A percentile compares a stretch with the other conserved stretches of the same genome.
Conservation (phyloP, 495 filamentous ascomycete species). For the Corynascus novoguineensis region DNA sequence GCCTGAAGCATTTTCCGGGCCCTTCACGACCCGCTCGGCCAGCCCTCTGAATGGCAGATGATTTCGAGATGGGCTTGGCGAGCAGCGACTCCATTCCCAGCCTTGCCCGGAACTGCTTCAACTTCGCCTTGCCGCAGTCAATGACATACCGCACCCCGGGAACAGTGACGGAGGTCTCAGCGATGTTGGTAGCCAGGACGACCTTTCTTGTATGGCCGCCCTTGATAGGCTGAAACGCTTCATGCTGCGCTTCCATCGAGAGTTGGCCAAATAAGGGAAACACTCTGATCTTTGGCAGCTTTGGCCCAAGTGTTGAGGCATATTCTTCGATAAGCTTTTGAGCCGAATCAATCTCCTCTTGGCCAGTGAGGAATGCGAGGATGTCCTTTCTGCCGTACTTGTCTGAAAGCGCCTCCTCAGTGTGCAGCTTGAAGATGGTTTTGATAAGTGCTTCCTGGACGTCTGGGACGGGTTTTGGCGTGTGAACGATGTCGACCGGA, state of each 20-base stretch:
- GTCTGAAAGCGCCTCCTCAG: conserved; percentile 80
- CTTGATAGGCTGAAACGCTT: conserved; percentile 73
- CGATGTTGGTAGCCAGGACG: conserved; percentile 93
- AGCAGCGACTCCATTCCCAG: conserved; percentile 88
- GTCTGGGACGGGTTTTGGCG: conserved; percentile 70
- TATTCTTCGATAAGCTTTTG: conserved; percentile 78
- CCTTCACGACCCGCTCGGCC: conserved; percentile 94
- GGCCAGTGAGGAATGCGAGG: conserved; percentile 86
- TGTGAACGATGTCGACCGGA: conserved; percentile 73
- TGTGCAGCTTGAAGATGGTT: conserved; percentile 83
- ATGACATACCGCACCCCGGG: conserved; percentile 87
- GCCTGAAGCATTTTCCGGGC: conserved; percentile 77
- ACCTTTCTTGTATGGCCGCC: conserved; percentile 72
- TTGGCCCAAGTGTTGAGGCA: conserved; percentile 59
- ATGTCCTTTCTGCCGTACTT: conserved; percentile 55
- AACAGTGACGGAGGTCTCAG: conserved; percentile 95
- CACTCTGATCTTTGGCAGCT: conserved; percentile 63
- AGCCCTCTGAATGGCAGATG: conserved; percentile 83
- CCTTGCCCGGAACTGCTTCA: conserved; percentile 81
- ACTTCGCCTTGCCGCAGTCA: conserved; percentile 89
- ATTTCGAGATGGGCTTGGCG: conserved; percentile 86
- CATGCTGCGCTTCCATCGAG: conserved; percentile 68
- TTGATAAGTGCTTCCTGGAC: conserved; percentile 78
- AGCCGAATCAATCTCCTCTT: conserved; percentile 82
- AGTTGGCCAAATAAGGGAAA: conserved; percentile 49